Evolutionary conservation across 257 asterid genomes (phyloP).

Genomic region (Fraxinus cuspidata): DNA sequence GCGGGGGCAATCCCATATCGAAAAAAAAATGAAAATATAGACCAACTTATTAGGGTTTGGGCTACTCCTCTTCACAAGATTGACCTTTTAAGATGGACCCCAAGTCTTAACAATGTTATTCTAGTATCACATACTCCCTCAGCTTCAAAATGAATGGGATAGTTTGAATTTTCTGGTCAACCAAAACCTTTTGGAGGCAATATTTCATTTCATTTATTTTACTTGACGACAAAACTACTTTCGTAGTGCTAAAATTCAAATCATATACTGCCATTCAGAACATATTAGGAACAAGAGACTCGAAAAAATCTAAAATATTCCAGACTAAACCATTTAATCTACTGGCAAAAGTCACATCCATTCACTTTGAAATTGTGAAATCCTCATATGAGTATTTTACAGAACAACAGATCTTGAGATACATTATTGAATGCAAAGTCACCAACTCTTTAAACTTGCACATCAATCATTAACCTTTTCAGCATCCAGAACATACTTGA

Average conservation of each 20-base stretch:
- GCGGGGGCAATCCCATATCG: too few relatives aligned
- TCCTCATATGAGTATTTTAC: not conserved
- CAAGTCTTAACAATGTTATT: not conserved
- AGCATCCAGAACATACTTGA: not conserved
- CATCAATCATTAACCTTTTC: not conserved
- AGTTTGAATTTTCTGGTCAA: constrained; percentile 2
- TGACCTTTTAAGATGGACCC: too few relatives aligned
- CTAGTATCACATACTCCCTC: not conserved
- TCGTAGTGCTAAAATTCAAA: not conserved
- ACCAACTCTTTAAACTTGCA: constrained; percentile 13
- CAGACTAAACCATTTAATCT: not conserved
- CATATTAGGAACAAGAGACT: not conserved
- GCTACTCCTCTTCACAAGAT: too few relatives aligned
- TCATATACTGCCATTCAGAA: not conserved
- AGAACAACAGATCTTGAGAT: constrained; percentile 3
- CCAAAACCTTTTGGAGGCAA: constrained; percentile 5
- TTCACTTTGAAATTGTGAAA: not conserved
- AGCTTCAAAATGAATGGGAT: constrained; percentile 1
- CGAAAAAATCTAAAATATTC: not conserved
- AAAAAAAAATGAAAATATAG: too few relatives aligned
- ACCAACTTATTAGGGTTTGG: too few relatives aligned
- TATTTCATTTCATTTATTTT: constrained; percentile 12
- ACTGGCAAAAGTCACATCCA: not conserved
- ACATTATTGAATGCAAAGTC: constrained; percentile 1
- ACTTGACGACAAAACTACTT: not conserved